Evolutionary conservation across 1,284 basidiomycete species (phyloP), one percentile per base, ranked within the genome.

Genomic region (Papiliotrema terrestris): DNA sequence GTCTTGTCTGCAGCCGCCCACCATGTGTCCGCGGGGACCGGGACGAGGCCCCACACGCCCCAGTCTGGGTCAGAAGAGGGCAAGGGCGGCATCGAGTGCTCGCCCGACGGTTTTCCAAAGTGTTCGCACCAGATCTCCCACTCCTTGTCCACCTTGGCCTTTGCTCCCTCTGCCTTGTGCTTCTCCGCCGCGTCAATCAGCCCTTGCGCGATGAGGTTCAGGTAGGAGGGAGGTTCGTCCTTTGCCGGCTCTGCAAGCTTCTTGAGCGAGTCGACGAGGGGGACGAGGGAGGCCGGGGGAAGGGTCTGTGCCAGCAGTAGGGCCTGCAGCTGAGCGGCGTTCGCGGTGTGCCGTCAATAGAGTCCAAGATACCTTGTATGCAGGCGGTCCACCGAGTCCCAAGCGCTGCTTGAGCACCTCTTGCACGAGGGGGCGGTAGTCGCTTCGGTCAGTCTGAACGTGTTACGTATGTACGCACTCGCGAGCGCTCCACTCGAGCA

Each of bases 251-350:
- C 44, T 23, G 46, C 9, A 15, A 51, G 45, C 14, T 38, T 26
- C 45, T 54, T 45, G 48, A 58, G 25, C 6, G 26, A 8, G 8
- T 45, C 51, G 26, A 54, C 44, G n/a, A 54, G 48, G 8, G 44
- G 25, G 2, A 54, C n/a, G 8, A 54, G 48, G 20, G 52, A 54
- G 20, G 37, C 15, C 14, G 32, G 1, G 17, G 52, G 48, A 1
- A 58, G 23, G 6, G 52, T 44, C 26, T 58, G 56, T 20, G 53
- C 44, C n/a, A 58, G 43, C 29, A 58, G 51, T 15, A 57, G 6
- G 14, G 56, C 56, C 46, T 57, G 37, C 19, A 14, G 39, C 5
- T 45, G 44, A 22, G 14, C n/a, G 8, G 17, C 17, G 23, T 5
- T 17, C 20, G 9, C 9, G 23, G 23, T 19, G 17, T 2, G 17